Base-by-base conservation (phyloP, 169 alveolate genomes). In the Plasmodium berghei region DNA sequence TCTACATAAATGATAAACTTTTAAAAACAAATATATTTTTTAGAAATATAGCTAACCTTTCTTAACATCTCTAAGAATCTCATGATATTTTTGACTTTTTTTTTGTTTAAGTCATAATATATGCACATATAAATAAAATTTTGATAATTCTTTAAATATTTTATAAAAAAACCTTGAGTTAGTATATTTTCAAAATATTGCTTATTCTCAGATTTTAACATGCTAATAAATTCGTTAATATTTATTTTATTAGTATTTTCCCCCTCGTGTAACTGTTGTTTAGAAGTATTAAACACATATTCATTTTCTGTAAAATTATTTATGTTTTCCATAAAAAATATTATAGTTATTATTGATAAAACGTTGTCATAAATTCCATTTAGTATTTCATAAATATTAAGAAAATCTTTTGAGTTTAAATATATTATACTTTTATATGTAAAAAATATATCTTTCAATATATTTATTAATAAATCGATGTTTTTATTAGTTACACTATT, bases 101-200 rank as follows among this genome's bases (percentile, higher is more conserved):
- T 80, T 80, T 80, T 80, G 55, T 67, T 80, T 80, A 80, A 55
- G 40, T 80, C 90, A 80, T 66, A 80, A 80, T 80, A 80, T 54
- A 80, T 46, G 24, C 90, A 80, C 90, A 80, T 66, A 42, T 80
- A 59, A 48, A 80, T 66, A 80, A 80, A 80, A 80, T 14, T 80
- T 67, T 69, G 73, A 49, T 80, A 80, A 10, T 66, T 80, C 62
- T 69, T 80, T 80, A 80, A 80, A 80, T 66, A 45, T 8, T 66
- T 69, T 16, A 46, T 20, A 14, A 80, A 42, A 66, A 26, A 9
- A 4, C 42, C 20, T 52, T 46, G 46, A 67, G 54, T 80, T 42
- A 80, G 49, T 45, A 80, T 12, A 28, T 80, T 63, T 62, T 80
- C 69, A 80, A 80, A 80, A 58, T 80, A 80, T 54, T 18, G 24